These are phyloP conservation scores for Paxillus involutus DNA, from an alignment of 768 basidiomycete species.

Conservation along the genomic window DNA sequence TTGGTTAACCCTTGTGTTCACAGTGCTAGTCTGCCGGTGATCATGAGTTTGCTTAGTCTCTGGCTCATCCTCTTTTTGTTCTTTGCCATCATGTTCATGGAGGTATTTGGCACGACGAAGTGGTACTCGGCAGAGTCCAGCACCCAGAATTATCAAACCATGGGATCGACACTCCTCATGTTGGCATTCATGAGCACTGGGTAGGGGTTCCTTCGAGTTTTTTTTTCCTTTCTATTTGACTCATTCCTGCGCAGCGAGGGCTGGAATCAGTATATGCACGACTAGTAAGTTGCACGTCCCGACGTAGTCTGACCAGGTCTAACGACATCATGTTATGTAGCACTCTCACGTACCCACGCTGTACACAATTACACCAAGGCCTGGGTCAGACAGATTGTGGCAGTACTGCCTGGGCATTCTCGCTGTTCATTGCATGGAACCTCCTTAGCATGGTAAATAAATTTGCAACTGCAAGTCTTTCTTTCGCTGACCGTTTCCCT, in stretches of 20 bases:
- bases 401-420: constrained; percentile 77
- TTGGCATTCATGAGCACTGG: constrained; percentile 91
- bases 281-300: constrained; percentile 55
- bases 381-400: constrained; percentile 83
- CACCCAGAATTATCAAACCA: constrained; percentile 75
- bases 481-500: neutral
- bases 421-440: constrained; percentile 93
- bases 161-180: constrained; percentile 84
- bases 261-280: constrained; percentile 98
- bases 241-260: constrained; percentile 60
- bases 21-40: constrained; percentile 84
- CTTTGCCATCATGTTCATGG: constrained; percentile 84
- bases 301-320: neutral
- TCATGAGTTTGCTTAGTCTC: constrained; percentile 78
- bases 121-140: constrained; percentile 70
- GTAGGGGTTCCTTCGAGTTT: constrained; percentile 42
- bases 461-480: constrained; percentile 13
- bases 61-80: constrained; percentile 92
- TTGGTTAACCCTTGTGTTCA: neutral
- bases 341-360: constrained; percentile 74
- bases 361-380: constrained; percentile 53
- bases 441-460: constrained; percentile 81
- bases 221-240: constrained; percentile 1
- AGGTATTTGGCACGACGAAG: constrained; percentile 90
- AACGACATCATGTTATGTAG: constrained; percentile 39